A percentile compares a stretch with the other conserved stretches of the same genome.
These are phyloP conservation scores for Penicillium nucicola DNA, from an alignment of 495 filamentous ascomycete genomes.

Conservation along the genomic window DNA sequence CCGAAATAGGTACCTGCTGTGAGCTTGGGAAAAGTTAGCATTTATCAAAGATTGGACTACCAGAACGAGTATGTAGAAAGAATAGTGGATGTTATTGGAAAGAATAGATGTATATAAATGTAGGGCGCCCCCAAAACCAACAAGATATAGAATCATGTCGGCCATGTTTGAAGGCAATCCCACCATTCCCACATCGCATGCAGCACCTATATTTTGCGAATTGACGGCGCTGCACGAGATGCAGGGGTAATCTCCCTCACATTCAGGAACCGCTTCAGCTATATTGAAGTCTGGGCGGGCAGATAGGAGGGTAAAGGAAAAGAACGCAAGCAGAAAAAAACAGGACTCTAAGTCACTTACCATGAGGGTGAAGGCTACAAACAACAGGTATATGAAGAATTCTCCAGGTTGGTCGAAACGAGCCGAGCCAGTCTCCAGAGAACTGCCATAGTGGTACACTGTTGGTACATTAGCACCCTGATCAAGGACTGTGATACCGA, in stretches of 20 bases:
- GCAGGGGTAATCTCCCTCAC: constrained; percentile 94
- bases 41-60: constrained; percentile 16
- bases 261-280: constrained; percentile 97
- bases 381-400: constrained; percentile 64
- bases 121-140: constrained; percentile 88
- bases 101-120: constrained; percentile 49
- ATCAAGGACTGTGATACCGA: constrained; percentile 11
- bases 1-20: constrained; percentile 50
- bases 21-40: constrained; percentile 38
- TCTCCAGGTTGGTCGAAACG: constrained; percentile 63
- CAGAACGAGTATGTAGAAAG: constrained; percentile 10
- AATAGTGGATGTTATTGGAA: constrained; percentile 23
- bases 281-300: constrained; percentile 78
- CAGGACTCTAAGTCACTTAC: constrained; percentile 48
- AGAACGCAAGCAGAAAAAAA: constrained; percentile 10
- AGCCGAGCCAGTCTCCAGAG: constrained; percentile 57
- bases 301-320: constrained; percentile 74
- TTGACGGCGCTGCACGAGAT: constrained; percentile 64
- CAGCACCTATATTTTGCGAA: constrained; percentile 74
- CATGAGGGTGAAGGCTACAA: constrained; percentile 55
- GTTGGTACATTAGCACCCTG: constrained; percentile 25
- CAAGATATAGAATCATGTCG: constrained; percentile 57
- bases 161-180: constrained; percentile 86
- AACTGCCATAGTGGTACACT: constrained; percentile 67
- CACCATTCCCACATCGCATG: constrained; percentile 83